phyloP scores from a whole-genome alignment of 441 rosid species.

The Gossypium gossypioides region DNA sequence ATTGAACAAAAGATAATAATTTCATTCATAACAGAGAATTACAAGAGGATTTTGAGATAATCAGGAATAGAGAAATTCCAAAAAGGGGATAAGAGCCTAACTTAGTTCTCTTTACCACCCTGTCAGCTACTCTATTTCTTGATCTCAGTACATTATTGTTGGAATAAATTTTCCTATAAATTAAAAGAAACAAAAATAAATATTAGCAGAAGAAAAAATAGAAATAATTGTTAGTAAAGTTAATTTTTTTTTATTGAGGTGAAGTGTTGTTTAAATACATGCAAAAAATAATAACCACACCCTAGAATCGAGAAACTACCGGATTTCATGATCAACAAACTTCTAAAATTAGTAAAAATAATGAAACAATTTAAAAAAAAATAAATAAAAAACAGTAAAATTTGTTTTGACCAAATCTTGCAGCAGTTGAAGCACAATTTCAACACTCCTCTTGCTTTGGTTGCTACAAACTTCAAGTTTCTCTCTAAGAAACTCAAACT shows the following conservation, averaged over 20 bases:
- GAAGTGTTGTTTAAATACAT: not conserved
- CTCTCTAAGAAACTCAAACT: too few species aligned
- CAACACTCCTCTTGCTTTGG: not conserved
- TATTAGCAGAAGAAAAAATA: not conserved
- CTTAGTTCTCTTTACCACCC: too few species aligned
- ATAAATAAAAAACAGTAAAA: not conserved
- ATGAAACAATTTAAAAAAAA: not conserved
- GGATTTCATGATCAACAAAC: not conserved
- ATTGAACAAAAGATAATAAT: constrained; percentile 11
- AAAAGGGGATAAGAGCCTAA: too few species aligned
- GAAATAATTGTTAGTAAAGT: not conserved
- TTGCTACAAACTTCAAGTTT: too few species aligned
- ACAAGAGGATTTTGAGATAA: too few species aligned
- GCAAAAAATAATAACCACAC: not conserved
- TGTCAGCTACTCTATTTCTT: too few species aligned
- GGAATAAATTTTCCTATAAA: not conserved
- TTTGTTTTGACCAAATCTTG: not conserved
- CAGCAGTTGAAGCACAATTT: not conserved
- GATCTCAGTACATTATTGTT: not conserved
- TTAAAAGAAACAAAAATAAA: not conserved
- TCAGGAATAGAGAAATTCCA: too few species aligned
- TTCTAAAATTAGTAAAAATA: not conserved
- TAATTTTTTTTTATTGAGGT: not conserved
- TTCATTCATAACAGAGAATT: too few species aligned
- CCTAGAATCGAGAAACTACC: not conserved